Conservation (phyloP, 805 yeast genomes). For the Cyberlindnera lachancei region DNA sequence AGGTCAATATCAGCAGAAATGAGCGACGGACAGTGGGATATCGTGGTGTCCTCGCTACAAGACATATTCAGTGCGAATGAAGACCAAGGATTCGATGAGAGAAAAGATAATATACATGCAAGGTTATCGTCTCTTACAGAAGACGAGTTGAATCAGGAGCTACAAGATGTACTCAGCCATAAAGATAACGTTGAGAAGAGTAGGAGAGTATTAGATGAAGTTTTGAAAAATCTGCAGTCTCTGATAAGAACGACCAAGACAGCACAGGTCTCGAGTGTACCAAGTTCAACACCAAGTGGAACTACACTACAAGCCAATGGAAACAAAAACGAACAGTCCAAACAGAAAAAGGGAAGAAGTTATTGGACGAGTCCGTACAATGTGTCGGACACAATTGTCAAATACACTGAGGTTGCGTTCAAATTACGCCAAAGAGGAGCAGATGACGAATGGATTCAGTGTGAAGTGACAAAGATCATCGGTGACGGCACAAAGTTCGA, state of each 20-base stretch:
- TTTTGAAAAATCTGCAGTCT: conserved; percentile 37
- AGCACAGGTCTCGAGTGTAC: too few species aligned
- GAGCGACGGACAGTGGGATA: conserved; percentile 64
- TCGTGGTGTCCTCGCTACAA: conserved; percentile 56
- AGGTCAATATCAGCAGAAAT: too few species aligned
- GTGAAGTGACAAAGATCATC: conserved; percentile 74
- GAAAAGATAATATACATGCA: conserved; percentile 21
- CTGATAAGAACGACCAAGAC: conserved; percentile 30
- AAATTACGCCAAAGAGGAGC: conserved; percentile 59
- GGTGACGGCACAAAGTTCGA: conserved; percentile 72
- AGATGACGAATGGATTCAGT: conserved; percentile 94
- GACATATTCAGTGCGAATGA: conserved; percentile 62
- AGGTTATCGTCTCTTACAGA: conserved; percentile 26
- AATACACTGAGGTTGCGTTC: conserved; percentile 86
- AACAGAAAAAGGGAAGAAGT: conserved; percentile 24
- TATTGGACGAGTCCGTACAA: conserved; percentile 46
- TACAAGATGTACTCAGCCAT: conserved; percentile 42
- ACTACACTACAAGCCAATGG: too few species aligned
- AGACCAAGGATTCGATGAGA: conserved; percentile 40
- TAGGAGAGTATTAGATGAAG: conserved; percentile 33
- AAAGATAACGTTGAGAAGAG: conserved; percentile 51
- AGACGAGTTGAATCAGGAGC: conserved; percentile 33
- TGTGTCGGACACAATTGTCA: conserved; percentile 45
- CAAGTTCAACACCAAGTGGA: too few species aligned
- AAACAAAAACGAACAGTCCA: too few species aligned